Conservation (phyloP, 1,139 yeast species). For the Wickerhamiella pararugosa region DNA sequence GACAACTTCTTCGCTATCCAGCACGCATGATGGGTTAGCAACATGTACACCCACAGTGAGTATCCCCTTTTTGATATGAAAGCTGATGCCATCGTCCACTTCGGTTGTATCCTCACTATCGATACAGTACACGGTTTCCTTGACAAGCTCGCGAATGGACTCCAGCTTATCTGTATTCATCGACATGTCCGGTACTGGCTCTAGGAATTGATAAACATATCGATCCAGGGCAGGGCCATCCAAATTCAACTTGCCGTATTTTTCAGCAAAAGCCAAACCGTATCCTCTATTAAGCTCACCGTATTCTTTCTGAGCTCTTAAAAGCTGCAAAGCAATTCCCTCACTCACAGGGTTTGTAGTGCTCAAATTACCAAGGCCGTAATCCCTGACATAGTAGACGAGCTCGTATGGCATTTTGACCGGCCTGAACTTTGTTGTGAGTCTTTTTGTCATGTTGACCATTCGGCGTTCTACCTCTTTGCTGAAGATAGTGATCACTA, state of each 20-base stretch:
- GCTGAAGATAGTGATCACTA: conserved; percentile 11
- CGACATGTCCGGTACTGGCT: background rate
- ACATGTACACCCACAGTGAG: conserved; percentile 53
- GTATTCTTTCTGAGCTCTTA: background rate
- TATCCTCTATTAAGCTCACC: background rate
- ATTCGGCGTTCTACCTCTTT: conserved; percentile 6
- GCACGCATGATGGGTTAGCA: conserved; percentile 72
- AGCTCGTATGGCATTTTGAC: background rate
- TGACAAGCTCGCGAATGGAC: conserved; percentile 26
- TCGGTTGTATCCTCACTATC: conserved; percentile 75
- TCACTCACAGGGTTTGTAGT: conserved; percentile 5
- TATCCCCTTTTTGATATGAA: conserved; percentile 27
- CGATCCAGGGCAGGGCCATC: conserved; percentile 5
- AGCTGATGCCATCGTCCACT: conserved; percentile 83
- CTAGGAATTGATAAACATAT: background rate
- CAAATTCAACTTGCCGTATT: background rate
- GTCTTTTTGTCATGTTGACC: background rate
- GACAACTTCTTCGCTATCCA: conserved; percentile 27
- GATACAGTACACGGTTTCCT: conserved; percentile 60
- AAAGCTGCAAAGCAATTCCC: conserved; percentile 7
- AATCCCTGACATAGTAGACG: conserved; percentile 10
- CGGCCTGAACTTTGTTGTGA: background rate
- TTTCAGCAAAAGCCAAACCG: background rate
- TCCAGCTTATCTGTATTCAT: conserved; percentile 5
- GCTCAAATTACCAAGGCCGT: conserved; percentile 12